Conservation (phyloP, 495 filamentous ascomycete species). For the Talaromyces borbonicus region DNA sequence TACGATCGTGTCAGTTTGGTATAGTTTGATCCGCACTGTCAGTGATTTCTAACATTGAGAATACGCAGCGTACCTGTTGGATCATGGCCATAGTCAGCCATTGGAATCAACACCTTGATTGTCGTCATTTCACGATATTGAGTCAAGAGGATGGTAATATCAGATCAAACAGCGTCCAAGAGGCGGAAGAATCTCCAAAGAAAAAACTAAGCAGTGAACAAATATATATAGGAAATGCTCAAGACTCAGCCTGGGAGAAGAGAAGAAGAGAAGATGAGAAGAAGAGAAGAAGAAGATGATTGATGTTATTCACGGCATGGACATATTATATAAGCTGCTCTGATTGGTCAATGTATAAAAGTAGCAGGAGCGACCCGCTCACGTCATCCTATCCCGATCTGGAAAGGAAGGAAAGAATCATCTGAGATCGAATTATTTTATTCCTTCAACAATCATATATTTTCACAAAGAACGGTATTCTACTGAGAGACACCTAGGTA, state of each 20-base stretch:
- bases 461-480: background rate
- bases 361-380: background rate
- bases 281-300: too few species aligned
- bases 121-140: background rate
- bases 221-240: too few species aligned
- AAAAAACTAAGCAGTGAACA: too few species aligned
- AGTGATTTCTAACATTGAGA: background rate
- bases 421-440: background rate
- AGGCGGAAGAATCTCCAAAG: too few species aligned
- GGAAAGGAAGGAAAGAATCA: background rate
- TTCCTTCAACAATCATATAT: background rate
- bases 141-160: too few species aligned
- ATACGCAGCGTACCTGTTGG: constrained; percentile 32
- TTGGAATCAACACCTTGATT: constrained; percentile 29
- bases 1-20: background rate
- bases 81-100: constrained; percentile 49
- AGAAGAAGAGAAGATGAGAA: too few species aligned
- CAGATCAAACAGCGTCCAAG: too few species aligned
- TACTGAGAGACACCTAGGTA: too few species aligned
- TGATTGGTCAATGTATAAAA: background rate
- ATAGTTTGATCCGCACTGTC: too few species aligned
- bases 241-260: too few species aligned
- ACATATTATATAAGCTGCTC: background rate
- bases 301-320: too few species aligned
- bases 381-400: background rate